Evolutionary conservation across 805 yeast genomes (phyloP).

Genomic region (Nakazawaea populi): DNA sequence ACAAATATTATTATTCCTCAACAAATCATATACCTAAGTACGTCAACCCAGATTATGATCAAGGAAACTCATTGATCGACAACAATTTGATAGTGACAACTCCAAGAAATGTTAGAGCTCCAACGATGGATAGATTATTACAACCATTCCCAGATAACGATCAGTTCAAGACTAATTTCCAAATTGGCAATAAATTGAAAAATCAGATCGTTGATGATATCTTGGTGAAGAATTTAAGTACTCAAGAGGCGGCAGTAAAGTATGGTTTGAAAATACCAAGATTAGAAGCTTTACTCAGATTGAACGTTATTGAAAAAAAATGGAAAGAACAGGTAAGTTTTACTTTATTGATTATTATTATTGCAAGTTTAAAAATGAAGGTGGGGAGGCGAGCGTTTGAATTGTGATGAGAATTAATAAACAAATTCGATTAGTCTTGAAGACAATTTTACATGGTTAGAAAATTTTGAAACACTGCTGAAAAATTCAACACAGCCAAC

Average conservation of each 20-base stretch:
- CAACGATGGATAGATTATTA: conserved; percentile 22
- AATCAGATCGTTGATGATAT: conserved; percentile 52
- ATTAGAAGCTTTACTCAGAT: conserved; percentile 78
- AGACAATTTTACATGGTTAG: conserved; percentile 56
- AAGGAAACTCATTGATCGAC: conserved; percentile 26
- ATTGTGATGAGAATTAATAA: conserved; percentile 40
- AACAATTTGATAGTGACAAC: conserved; percentile 12
- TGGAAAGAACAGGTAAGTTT: conserved; percentile 58
- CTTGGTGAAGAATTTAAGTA: conserved; percentile 42
- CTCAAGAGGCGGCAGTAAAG: conserved; percentile 71
- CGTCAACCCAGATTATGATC: conserved; percentile 48
- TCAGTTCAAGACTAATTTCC: conserved; percentile 59
- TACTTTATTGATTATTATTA: neutral
- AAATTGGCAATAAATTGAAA: conserved; percentile 56
- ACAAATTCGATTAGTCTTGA: conserved; percentile 72
- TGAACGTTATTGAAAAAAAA: conserved; percentile 58
- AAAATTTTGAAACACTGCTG: conserved; percentile 15
- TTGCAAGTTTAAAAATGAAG: neutral
- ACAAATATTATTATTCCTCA: conserved; percentile 67
- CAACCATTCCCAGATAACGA: conserved; percentile 82
- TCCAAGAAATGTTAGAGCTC: conserved; percentile 14
- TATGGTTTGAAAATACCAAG: conserved; percentile 80
- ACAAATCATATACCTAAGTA: conserved; percentile 69
- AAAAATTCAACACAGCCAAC: too few relatives aligned
- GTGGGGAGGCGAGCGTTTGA: neutral